Percentiles rank a stretch among this genome's conserved stretches.
Evolutionary conservation across 2,329 filamentous ascomycete genomes (phyloP).

Genomic region (Aspergillus transmontanensis): DNA sequence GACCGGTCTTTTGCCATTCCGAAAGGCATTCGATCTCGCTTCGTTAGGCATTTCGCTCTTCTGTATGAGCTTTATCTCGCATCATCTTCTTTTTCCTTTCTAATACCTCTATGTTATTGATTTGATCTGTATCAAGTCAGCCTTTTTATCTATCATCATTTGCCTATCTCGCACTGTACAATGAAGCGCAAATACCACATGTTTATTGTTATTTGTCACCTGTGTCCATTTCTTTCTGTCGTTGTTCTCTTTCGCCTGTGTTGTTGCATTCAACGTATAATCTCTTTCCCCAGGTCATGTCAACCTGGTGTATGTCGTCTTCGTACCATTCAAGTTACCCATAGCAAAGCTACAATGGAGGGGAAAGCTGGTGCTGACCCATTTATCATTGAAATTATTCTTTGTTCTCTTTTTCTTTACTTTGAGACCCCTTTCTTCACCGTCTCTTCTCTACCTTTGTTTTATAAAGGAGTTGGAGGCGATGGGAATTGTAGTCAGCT

Average conservation of each 20-base stretch:
- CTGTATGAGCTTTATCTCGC: slow-evolving; percentile 14
- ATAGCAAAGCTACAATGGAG: slow-evolving; percentile 13
- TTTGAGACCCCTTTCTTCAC: neutral
- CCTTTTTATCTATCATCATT: slow-evolving; percentile 17
- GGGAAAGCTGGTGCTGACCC: slow-evolving; percentile 20
- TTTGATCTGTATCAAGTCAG: slow-evolving; percentile 22
- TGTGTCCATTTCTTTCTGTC: slow-evolving; percentile 16
- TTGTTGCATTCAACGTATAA: slow-evolving; percentile 15
- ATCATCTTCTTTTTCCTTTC: slow-evolving; percentile 11
- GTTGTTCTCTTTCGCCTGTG: slow-evolving; percentile 14
- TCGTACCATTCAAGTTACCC: slow-evolving; percentile 1
- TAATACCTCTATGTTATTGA: slow-evolving; percentile 24
- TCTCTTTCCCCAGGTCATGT: slow-evolving; percentile 9
- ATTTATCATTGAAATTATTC: neutral
- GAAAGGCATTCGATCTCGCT: slow-evolving; percentile 10
- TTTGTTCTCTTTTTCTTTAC: neutral
- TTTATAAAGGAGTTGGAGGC: neutral
- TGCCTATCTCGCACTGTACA: slow-evolving; percentile 33
- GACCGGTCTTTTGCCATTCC: slow-evolving; percentile 13
- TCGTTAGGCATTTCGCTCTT: slow-evolving; percentile 18
- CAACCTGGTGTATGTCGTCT: slow-evolving; percentile 18
- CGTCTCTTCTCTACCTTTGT: neutral
- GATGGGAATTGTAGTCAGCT: neutral
- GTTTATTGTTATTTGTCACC: slow-evolving; percentile 26
- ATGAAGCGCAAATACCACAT: slow-evolving; percentile 47